Evolutionary conservation across 1,139 yeast genomes (phyloP).

Genomic region (Sugiyamaella neomexicana): DNA sequence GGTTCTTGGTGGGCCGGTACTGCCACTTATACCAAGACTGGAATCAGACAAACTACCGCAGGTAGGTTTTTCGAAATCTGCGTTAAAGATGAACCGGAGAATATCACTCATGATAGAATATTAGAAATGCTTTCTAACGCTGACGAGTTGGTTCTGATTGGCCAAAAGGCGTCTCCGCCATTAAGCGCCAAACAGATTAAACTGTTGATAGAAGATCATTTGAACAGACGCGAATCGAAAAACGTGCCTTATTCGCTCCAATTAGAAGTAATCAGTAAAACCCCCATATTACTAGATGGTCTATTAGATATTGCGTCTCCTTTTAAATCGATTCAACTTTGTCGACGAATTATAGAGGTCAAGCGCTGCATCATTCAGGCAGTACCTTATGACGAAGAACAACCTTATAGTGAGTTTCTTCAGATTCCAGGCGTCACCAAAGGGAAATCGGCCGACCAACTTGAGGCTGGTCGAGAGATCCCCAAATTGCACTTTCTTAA

Average conservation of each 20-base stretch:
- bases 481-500: constrained; percentile 71
- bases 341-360: constrained; percentile 62
- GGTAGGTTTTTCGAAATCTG: constrained; percentile 52
- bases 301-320: constrained; percentile 77
- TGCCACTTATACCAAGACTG: constrained; percentile 77
- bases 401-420: constrained; percentile 59
- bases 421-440: constrained; percentile 70
- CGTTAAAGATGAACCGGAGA: constrained; percentile 73
- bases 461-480: constrained; percentile 21
- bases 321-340: constrained; percentile 70
- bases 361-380: constrained; percentile 80
- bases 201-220: constrained; percentile 54
- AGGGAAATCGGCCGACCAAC: constrained; percentile 18
- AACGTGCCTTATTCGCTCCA: constrained; percentile 44
- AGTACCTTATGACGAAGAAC: constrained; percentile 53
- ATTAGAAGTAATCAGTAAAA: constrained; percentile 58
- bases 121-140: constrained; percentile 64
- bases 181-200: constrained; percentile 51
- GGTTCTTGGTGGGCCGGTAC: constrained; percentile 88
- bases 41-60: constrained; percentile 82
- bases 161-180: constrained; percentile 28
- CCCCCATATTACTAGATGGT: constrained; percentile 69
- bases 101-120: constrained; percentile 57
- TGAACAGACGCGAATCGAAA: constrained; percentile 47
- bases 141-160: constrained; percentile 53